Percentiles rank a stretch among this genome's conserved stretches.
These are phyloP conservation scores for Fagopyrum esculentum DNA, from an alignment of 148 eudicot genomes.

Conservation along the genomic window DNA sequence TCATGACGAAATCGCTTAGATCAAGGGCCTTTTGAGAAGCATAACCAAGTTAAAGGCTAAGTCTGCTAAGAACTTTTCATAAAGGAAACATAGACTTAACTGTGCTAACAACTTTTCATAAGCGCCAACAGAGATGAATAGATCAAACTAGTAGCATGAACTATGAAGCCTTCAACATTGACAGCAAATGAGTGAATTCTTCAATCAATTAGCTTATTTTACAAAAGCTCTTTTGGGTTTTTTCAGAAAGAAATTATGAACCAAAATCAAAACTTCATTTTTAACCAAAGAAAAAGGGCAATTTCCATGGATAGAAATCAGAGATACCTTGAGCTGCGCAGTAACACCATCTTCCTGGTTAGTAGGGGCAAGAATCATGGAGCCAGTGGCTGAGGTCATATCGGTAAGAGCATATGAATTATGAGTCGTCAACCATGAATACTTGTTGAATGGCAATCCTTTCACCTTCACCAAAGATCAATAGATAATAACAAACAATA, in stretches of 20 bases:
- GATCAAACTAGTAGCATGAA: background rate
- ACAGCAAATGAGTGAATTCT: background rate
- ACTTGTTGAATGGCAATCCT: slow-evolving; percentile 66
- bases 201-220: background rate
- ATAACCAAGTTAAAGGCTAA: background rate
- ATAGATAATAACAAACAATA: too few relatives aligned
- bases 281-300: background rate
- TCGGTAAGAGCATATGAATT: slow-evolving; percentile 67
- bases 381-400: slow-evolving; percentile 47
- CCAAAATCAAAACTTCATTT: background rate
- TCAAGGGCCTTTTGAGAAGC: background rate
- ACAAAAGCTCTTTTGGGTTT: background rate
- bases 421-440: slow-evolving; percentile 89
- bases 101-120: background rate
- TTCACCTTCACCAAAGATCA: slow-evolving; percentile 38
- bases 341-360: slow-evolving; percentile 79
- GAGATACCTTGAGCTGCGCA: slow-evolving; percentile 44
- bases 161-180: background rate
- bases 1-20: background rate
- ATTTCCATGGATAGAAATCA: background rate
- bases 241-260: background rate
- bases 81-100: background rate
- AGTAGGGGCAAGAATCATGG: slow-evolving; percentile 47
- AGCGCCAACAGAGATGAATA: background rate
- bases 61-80: background rate